Base-by-base conservation (phyloP, 208 protist genomes). In the Leishmania turanica region DNA sequence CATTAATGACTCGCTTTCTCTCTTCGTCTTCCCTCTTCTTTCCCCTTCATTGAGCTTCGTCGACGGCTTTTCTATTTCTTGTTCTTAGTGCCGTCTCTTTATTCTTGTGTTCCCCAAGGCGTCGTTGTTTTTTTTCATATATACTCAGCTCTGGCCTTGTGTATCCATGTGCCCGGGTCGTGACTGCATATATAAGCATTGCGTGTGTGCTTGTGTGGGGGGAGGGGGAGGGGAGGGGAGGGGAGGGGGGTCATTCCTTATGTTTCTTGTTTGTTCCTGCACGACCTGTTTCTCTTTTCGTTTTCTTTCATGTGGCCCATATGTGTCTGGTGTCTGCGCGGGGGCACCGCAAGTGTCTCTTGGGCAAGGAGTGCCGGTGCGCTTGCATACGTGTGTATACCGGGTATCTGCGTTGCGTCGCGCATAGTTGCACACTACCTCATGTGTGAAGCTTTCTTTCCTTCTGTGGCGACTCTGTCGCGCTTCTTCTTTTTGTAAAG, bases 211-310 rank as follows among this genome's bases (percentile, higher is more conserved):
- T 24, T 72, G 19, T 53, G 37, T 40, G 2, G 37, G 37, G 37
- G 37, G 37, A 37, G 34, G 37, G 37, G 37, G 37, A 37, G 37
- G 37, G 37, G 37, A 40, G 37, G 37, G 37, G 2, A 40, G 37
- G 37, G 37, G 37, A 40, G 37, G 37, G 37, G 37, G 37, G 37
- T 34, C 24, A 37, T 21, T 73, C 45, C 65, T 19, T 7, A 45
- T 17, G 21, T 19, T 49, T 13, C 34, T 0, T 80, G 72, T 71
- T 65, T 79, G 45, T 53, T 82, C 64, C 58, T 78, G 27, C 81
- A 65, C 45, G 42, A 13, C 17, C 74, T 13, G 27, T 40, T 54
- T 81, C 60, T 81, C 64, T 78, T 83, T 51, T 84, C 45, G 58
- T 53, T 66, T n/a, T 73, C 53, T 11, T 45, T 78, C 71, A 2